Evolutionary conservation across 306 rosid genomes (phyloP), one percentile per base, ranked within the genome.

Genomic region (Astragalus membranaceus): DNA sequence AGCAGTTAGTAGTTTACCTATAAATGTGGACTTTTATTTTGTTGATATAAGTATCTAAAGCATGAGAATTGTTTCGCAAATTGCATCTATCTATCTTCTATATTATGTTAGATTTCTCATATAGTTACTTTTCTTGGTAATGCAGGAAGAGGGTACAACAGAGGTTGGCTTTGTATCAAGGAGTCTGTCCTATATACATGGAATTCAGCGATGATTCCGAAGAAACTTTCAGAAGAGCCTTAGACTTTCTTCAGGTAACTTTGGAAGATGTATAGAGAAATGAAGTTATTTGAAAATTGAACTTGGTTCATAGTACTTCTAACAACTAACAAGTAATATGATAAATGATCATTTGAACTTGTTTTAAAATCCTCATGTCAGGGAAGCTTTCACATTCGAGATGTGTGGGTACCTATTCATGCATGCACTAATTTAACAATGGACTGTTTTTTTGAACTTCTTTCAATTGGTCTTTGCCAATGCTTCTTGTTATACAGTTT

Each of bases 171-270:
- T 75, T 85, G 72, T 94, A 94, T 80, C 96, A 94, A 85, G 99
- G 99, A 64, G 96, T 88, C 15, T 89, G 96, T 62, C 97, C 99
- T 11, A 70, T 91, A 68, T 79, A 83, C 90, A 87, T 89, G 96
- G 86, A 88, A 36, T 94, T 94, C 75, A 81, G 86, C 2, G 92
- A 88, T 4, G 97, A 94, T 74, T 73, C 97, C 37, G 98, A 92
- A 71, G 85, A 80, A 66, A 92, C 90, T 54, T 92, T 92, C 59
- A 59, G 58, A 16, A 70, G 79, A 63, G 98, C 98, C 60, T 82
- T 92, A 72, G 51, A 79, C 67, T 69, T 85, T 57, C 77, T 92
- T 23, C 80, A 81, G 98, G 98, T 92, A 76, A 62, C 30, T 72
- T 69, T 13, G 16, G 55, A 76, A 37, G 62, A 56, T 11, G 6